These are phyloP conservation scores for Lithospermum erythrorhizon DNA, from an alignment of 257 asterid species.

Conservation along the genomic window DNA sequence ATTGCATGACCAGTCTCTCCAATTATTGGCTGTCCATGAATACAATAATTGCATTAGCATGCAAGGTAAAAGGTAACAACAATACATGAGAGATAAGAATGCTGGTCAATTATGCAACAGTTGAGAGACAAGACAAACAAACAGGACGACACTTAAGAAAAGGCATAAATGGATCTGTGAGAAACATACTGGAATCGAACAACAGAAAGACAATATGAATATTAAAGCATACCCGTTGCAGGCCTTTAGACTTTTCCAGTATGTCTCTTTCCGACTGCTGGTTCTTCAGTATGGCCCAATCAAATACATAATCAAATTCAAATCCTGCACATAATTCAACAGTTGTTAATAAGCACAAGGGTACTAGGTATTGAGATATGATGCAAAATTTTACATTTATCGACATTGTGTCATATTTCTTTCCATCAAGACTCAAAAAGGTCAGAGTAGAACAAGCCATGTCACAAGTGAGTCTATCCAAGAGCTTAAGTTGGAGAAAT, in stretches of 20 bases:
- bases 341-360: background rate
- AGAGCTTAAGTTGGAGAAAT: background rate
- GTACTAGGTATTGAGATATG: background rate
- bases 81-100: slow-evolving; percentile 11
- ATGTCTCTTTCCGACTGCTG: slow-evolving; percentile 26
- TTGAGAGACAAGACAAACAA: background rate
- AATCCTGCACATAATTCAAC: slow-evolving; percentile 6
- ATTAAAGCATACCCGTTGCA: slow-evolving; percentile 49
- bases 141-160: background rate
- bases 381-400: too few relatives aligned
- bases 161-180: background rate
- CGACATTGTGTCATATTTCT: too few relatives aligned
- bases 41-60: background rate
- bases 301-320: slow-evolving; percentile 21
- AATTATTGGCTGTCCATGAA: slow-evolving; percentile 43
- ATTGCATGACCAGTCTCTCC: slow-evolving; percentile 79
- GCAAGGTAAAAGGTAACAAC: slow-evolving; percentile 8
- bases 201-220: slow-evolving; percentile 10
- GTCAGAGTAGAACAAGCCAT: background rate
- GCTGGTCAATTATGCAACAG: background rate
- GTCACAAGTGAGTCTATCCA: background rate
- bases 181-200: slow-evolving; percentile 1
- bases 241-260: slow-evolving; percentile 52
- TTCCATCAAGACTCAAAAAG: background rate
- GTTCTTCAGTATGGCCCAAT: slow-evolving; percentile 25